Base-by-base conservation (phyloP, 345 rosid genomes). In the Hevea brasiliensis region DNA sequence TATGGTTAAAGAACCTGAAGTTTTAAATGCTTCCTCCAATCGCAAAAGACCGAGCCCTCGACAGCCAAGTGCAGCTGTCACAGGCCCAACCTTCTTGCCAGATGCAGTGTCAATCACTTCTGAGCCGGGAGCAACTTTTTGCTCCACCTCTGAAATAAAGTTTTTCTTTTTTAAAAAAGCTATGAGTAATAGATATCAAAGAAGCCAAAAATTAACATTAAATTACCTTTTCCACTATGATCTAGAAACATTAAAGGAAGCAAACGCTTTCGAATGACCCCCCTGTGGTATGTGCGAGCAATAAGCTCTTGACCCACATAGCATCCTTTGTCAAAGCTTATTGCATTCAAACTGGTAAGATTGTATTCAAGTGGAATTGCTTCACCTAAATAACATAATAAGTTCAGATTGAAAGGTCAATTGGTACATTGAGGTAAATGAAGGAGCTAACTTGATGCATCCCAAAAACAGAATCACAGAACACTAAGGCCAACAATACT, bases 291-390 rank as follows among this genome's bases (percentile, higher is more conserved):
- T 0, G 98, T 95, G 58, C 98, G 94, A 54, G 99, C 97, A 60
- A 95, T 82, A 57, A 95, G 89, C 83, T 95, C 99, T 83, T 95
- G 98, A 53, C 99, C 98, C 24, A 92, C 94, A 40, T 91, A 95
- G 77, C 99, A 95, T 40, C 99, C 98, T 84, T 95, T 92, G 72
- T 91, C 93, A 76, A 95, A 95, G 77, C 93, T 95, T 80, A 95
- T 90, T 1, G 97, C 98, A 67, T 93, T 92, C 48, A 95, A 87
- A 80, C 90, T 98, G 37, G 74, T 87, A 20, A 95, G 80, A 74
- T 95, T 95, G 85, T 90, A 92, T 70, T 95, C 97, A 9, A 91
- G 93, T 0, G 97, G 94, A 74, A 95, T 85, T n/a, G 97, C 94
- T 72, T 95, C 99, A 0, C 98, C 98, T 92, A 70, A 74, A 58